Evolutionary conservation across 140 eudicot genomes (phyloP), one percentile per base, ranked within the genome.

Genomic region (Anethum foeniculum): DNA sequence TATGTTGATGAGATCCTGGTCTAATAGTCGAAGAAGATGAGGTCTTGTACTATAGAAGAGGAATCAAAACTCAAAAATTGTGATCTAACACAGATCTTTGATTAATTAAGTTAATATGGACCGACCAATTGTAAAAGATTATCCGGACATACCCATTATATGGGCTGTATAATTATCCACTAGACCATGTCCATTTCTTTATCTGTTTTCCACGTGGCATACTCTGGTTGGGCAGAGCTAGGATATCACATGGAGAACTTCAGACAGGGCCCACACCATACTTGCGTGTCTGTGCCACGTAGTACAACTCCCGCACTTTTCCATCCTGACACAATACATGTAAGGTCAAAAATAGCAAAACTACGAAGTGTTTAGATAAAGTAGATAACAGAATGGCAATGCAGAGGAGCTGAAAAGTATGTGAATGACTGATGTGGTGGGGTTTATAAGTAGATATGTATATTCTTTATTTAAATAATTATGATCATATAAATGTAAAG

Each of bases 351-450:
- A 49, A 21, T 9, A 39, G 39, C 9, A 67, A 51, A 46, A 14
- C 7, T 12, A 28, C 41, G 60, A 38, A 44, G 74, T 67, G 73
- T 67, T 23, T 23, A 25, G 18, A 44, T 44, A 41, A 75, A 75
- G 81, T 14, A 62, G 74, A 78, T 78, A n/a, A 78, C 81, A n/a
- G 46, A 78, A 78, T 58, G 75, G 81, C 81, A n/a, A 78, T n/a
- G 75, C 28, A 3, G 69, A 21, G 69, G 39, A 30, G 80, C 71
- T 23, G 28, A 21, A 52, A 60, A 58, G 58, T 44, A 74, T 56
- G 51, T 30, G 65, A 48, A 58, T 78, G 32, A 78, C 47, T 15
- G 73, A 58, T 58, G 71, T 28, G 56, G 49, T 74, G 30, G 67
- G 67, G 14, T 58, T 54, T 51, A 6, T 5, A 18, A 5, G 2